A percentile compares a stretch with the other conserved stretches of the same genome.
Evolutionary conservation across 2,329 filamentous ascomycete species (phyloP).

Genomic region (Diaporthe vexans): DNA sequence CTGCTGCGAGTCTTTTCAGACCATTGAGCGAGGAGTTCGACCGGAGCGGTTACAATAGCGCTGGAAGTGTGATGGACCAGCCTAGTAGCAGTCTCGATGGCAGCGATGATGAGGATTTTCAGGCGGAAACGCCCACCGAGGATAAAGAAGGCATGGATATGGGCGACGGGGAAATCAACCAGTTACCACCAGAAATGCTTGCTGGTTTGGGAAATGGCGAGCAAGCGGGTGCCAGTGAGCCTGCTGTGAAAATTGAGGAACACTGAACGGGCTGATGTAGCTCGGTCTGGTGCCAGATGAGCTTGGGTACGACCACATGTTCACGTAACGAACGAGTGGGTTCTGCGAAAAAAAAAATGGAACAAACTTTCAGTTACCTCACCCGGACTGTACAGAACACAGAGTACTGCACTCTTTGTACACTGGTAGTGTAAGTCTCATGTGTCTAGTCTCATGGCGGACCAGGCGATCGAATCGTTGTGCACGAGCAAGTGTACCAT

Average conservation of each 20-base stretch:
- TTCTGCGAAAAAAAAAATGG: neutral
- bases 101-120: constrained; percentile 6
- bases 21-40: neutral
- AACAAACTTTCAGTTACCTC: neutral
- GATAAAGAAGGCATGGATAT: neutral
- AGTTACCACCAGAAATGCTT: neutral
- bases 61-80: neutral
- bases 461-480: neutral
- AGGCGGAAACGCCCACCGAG: neutral
- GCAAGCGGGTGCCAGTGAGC: neutral
- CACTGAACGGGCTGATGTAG: neutral
- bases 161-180: neutral
- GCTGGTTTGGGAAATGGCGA: neutral
- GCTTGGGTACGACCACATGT: too few relatives aligned
- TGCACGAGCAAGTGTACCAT: neutral
- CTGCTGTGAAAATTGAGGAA: constrained; percentile 20
- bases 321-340: too few relatives aligned
- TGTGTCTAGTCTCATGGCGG: neutral
- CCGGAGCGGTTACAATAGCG: neutral
- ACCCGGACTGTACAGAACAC: neutral
- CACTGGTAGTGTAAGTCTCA: too few relatives aligned
- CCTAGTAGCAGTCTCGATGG: neutral
- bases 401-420: too few relatives aligned
- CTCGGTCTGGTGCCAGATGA: neutral
- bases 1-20: constrained; percentile 10